Base-by-base conservation (phyloP, 2,329 filamentous ascomycete species). In the Penicillium sp. region DNA sequence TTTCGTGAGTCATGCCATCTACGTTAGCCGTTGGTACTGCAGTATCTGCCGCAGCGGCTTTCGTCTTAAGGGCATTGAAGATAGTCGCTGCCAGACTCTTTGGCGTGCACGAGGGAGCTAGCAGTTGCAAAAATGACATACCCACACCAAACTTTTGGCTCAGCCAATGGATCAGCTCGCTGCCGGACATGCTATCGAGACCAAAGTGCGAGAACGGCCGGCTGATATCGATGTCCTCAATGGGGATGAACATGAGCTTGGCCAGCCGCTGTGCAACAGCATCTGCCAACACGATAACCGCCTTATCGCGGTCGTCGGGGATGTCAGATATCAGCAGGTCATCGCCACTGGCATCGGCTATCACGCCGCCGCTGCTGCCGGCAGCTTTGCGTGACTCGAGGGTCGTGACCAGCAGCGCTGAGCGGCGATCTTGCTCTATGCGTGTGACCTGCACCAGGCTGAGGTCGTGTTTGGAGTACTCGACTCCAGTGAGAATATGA, bases 161-260 rank as follows among this genome's bases (percentile, higher is more conserved):
- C 9, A 50, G 16, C 37, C 38, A 50, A 27, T 50, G 38, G 25
- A 50, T 50, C 47, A 50, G 47, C 37, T 50, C 47, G 27, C 47
- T 50, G 12, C 47, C 47, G 47, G 37, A 50, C 47, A 50, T 50
- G 32, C 47, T 42, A 40, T 50, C 47, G 37, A 50, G 34, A 18
- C 47, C 38, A 42, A 50, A 50, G 37, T 50, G 47, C n/a, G 47
- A 50, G 37, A 50, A 50, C 5, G 47, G 47, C 1, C 38, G 47
- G 29, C 47, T 42, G 25, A 50, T 50, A 25, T 50, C 47, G 10
- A 50, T 50, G 13, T 50, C 47, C 25, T 50, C 37, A 9, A 50
- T 32, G 16, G 47, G 16, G 16, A 50, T 50, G 15, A 50, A 50
- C 37, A 50, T 50, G 13, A 50, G 37, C 47, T 50, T 50, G 25